Percentiles rank a stretch among this genome's conserved stretches.
phyloP scores from a whole-genome alignment of 225 moss, liverwort and hornwort genomes.

The Ulota crispa region DNA sequence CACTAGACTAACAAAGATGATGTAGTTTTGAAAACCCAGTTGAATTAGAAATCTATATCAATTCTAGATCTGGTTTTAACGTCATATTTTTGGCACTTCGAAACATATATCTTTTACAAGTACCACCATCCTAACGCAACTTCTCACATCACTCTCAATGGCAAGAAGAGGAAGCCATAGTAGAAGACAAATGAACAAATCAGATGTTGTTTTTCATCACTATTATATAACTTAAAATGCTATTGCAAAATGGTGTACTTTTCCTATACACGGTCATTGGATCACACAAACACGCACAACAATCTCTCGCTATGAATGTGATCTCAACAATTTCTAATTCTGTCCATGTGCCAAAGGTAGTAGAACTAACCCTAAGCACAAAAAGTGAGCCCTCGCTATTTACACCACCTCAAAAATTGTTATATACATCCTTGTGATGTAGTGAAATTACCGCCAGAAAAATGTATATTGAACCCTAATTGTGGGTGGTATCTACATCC shows the following conservation, averaged over 20 bases:
- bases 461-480: background rate
- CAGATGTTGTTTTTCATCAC: background rate
- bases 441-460: background rate
- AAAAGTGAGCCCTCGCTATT: background rate
- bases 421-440: background rate
- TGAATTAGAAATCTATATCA: background rate
- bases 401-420: background rate
- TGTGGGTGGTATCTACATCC: too few species aligned
- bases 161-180: conserved; percentile 3
- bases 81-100: too few species aligned
- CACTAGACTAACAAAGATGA: background rate
- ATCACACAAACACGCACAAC: background rate
- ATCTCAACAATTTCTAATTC: background rate
- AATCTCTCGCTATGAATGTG: background rate
- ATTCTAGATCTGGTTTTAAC: background rate
- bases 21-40: background rate
- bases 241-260: conserved; percentile 9
- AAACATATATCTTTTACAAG: too few species aligned
- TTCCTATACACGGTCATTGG: conserved; percentile 7
- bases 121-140: background rate
- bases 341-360: background rate
- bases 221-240: conserved; percentile 3
- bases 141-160: conserved; percentile 10
- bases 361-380: background rate
- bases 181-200: conserved; percentile 8